Evolutionary conservation across 2,329 filamentous ascomycete genomes (phyloP), one percentile per base, ranked within the genome.

Genomic region (Sporothrix mexicana): DNA sequence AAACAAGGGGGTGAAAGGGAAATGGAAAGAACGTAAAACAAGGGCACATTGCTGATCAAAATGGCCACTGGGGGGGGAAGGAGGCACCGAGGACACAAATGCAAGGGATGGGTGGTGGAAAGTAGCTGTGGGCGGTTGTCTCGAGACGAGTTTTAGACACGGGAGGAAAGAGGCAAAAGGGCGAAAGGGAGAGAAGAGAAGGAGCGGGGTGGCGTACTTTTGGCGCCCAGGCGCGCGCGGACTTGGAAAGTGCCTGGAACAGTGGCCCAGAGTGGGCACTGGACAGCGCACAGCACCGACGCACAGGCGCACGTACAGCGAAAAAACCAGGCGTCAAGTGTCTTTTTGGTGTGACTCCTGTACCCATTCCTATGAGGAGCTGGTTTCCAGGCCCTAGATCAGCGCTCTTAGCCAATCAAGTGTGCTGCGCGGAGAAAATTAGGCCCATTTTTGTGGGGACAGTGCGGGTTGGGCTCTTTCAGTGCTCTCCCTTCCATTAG

Each of bases 81-180:
- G 41, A 55, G 41, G 51, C 49, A 51, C 70, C 30, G 30, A 36
- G 30, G 30, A 36, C 30, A 36, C 30, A 36, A 47, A 74, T 62
- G 75, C 74, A 74, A 76, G 74, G 75, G 74, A 76, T 73, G 75
- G 74, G 57, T n/a, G 73, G 41, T 70, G 25, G 43, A 59, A 20
- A 51, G 72, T 25, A 73, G 76, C 73, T 67, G 73, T 73, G 57
- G 68, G 68, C 13, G 55, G 62, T 72, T 76, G 76, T 79, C 75
- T 78, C 77, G 78, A 76, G 74, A 72, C 30, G 76, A 75, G 74
- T 77, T 78, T 77, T 77, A 75, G 76, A 69, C 59, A 30, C 57
- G 62, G 45, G 67, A 70, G 67, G 69, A 66, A 74, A 62, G 62
- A 47, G 45, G 64, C 49, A 69, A 66, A 45, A 67, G 36, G 41